Base-by-base conservation (phyloP, 2,329 filamentous ascomycete genomes). In the Phialophora verrucosa region DNA sequence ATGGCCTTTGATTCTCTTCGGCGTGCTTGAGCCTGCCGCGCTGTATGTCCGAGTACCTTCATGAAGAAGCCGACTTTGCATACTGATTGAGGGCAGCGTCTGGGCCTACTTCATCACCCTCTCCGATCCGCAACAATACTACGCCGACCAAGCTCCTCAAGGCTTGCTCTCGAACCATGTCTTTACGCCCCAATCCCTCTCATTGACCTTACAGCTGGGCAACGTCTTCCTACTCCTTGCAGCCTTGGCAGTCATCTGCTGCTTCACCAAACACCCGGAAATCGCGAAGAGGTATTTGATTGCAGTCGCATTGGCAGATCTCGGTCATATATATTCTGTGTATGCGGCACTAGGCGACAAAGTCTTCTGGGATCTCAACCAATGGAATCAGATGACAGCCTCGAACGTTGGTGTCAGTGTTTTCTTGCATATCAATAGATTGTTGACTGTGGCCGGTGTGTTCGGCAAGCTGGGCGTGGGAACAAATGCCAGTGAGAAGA, bases 381-480 rank as follows among this genome's bases (percentile, higher is more conserved):
- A 76, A 25, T 92, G 90, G 90, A 92, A 91, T 75, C 79, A 84
- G 38, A 84, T 90, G 81, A 85, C 88, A n/a, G 91, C 87, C 86
- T 90, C 90, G 2, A 92, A 92, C 73, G 82, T 93, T 68, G 88
- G 84, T 7, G 82, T 84, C 58, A 91, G 90, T 29, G 84, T 77
- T 0, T 85, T 86, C 61, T 77, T 91, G 32, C 87, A 87, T 62
- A 61, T 84, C 29, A 84, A 84, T 64, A 82, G 88, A 51, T 79
- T 83, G 20, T 78, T 82, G 17, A 90, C 89, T 74, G 78, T 91
- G 5, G 63, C 83, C 17, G 89, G 88, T 0, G 44, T 84, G 1
- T 89, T 91, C 77, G 88, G 87, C 2, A 77, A 70, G 74, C 12
- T 74, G 66, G 66, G 70, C 67, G 17, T 59, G 12, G 29, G 47